Conservation (phyloP, 805 yeast species). For the Lachancea dasiensis region DNA sequence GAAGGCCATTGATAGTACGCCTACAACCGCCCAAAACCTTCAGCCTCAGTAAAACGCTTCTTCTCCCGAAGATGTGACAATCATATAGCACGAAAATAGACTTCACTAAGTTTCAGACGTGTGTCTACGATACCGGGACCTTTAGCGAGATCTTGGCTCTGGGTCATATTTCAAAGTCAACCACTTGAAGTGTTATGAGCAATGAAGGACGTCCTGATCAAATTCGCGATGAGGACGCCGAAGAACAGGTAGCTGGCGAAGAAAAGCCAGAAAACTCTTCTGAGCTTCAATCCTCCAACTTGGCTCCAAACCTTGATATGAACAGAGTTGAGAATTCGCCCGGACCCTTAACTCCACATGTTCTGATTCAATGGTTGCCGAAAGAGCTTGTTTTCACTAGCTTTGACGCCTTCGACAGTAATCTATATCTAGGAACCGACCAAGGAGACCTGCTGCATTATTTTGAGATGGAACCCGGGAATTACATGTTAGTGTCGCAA, state of each 20-base stretch:
- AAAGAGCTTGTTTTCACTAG: constrained; percentile 20
- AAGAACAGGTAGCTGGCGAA: not conserved
- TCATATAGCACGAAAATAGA: no score
- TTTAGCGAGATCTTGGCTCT: no score
- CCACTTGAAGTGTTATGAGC: constrained; percentile 1
- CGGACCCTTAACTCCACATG: constrained; percentile 21
- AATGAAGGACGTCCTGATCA: constrained; percentile 1
- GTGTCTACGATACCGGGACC: no score
- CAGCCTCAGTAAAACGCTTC: no score
- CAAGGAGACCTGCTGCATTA: constrained; percentile 31
- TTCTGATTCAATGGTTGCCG: constrained; percentile 26
- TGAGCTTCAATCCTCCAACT: not conserved
- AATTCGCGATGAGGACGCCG: not conserved
- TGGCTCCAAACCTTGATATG: no score
- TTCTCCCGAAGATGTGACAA: no score
- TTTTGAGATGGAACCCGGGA: constrained; percentile 29
- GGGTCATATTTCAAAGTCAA: not conserved
- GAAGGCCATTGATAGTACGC: no score
- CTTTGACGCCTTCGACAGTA: constrained; percentile 27
- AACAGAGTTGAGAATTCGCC: constrained; percentile 1
- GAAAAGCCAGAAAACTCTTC: not conserved
- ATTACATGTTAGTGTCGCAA: constrained; percentile 29
- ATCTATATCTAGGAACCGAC: constrained; percentile 29
- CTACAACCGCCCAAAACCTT: no score
- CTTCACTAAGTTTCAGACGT: no score